Evolutionary conservation across 805 yeast species (phyloP), one percentile per base, ranked within the genome.

Genomic region (Millerozyma miso): DNA sequence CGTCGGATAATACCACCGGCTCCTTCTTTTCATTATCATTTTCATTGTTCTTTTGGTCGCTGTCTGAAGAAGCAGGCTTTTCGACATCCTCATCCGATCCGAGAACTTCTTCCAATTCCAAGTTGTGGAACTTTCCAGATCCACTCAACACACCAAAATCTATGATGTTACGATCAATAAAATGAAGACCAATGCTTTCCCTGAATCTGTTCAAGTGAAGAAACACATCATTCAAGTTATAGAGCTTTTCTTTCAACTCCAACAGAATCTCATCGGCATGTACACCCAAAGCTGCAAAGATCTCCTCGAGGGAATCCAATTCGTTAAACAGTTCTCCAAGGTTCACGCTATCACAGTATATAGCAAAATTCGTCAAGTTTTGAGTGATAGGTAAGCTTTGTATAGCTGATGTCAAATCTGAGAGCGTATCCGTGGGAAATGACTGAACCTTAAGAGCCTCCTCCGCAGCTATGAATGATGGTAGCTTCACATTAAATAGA

Each of bases 191-290:
- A 34, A 77, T 70, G 38, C 71, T 65, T 42, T 82, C 88, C 58
- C 95, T 78, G 38, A 81, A 75, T 45, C 77, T 77, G 39, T 67
- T 59, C 34, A 88, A 59, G 59, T 88, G 96, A 19, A 75, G 77
- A 46, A 79, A 67, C 20, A 85, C 81, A 23, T 74, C 67, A 35
- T 74, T 69, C 57, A 78, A 81, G 45, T 74, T 80, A 67, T 87
- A 87, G 1, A 82, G 69, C 41, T 71, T 74, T 43, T 77, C 77
- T 32, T 63, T 71, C 47, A 86, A 59, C 14, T 59, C 62, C 38
- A 86, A 57, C 1, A 57, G 49, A n/a, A 79, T 52, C 7, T 13
- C 34, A 15, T 32, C 34, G 7, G 46, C 49, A 33, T 40, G 38
- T 13, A 52, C 19, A 3, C 53, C 48, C 44, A 60, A 52, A 12